These are phyloP conservation scores for Lumnitzera racemosa DNA, from an alignment of 345 rosid genomes.

Conservation along the genomic window DNA sequence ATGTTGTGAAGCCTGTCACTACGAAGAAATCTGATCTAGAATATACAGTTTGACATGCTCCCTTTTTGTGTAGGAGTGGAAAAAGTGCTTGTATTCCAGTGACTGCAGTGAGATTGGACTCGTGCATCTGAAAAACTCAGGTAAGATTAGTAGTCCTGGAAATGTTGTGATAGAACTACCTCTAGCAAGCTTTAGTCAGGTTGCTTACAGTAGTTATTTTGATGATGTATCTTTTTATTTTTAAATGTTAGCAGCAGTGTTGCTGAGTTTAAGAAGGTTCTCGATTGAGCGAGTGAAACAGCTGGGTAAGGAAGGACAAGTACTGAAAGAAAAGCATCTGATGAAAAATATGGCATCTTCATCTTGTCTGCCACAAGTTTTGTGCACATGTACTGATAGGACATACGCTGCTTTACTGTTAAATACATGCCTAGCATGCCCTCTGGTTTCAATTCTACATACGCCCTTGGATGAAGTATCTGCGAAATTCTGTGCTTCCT, in stretches of 20 bases:
- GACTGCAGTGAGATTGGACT: conserved; percentile 91
- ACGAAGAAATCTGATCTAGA: conserved; percentile 3
- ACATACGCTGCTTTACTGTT: conserved; percentile 62
- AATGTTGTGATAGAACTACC: background rate
- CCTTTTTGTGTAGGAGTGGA: conserved; percentile 60
- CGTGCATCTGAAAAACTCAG: conserved; percentile 56
- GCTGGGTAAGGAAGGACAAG: conserved; percentile 83
- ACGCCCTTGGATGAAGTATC: conserved; percentile 66
- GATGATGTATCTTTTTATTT: conserved; percentile 11
- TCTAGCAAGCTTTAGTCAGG: background rate
- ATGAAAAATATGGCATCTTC: conserved; percentile 55
- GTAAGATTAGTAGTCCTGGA: conserved; percentile 22
- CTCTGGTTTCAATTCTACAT: conserved; percentile 70
- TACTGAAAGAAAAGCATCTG: conserved; percentile 70
- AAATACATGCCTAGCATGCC: conserved; percentile 66
- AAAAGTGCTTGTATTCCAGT: conserved; percentile 57
- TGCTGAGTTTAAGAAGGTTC: conserved; percentile 79
- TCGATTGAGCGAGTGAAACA: conserved; percentile 69
- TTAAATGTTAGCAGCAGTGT: conserved; percentile 34
- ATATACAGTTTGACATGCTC: conserved; percentile 13
- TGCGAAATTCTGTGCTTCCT: conserved; percentile 70
- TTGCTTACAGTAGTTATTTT: background rate
- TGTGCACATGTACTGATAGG: conserved; percentile 63
- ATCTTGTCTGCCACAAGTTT: conserved; percentile 59
- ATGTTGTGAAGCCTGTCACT: conserved; percentile 1